Evolutionary conservation across 2,329 filamentous ascomycete genomes (phyloP).

Genomic region (Fusarium napiforme): DNA sequence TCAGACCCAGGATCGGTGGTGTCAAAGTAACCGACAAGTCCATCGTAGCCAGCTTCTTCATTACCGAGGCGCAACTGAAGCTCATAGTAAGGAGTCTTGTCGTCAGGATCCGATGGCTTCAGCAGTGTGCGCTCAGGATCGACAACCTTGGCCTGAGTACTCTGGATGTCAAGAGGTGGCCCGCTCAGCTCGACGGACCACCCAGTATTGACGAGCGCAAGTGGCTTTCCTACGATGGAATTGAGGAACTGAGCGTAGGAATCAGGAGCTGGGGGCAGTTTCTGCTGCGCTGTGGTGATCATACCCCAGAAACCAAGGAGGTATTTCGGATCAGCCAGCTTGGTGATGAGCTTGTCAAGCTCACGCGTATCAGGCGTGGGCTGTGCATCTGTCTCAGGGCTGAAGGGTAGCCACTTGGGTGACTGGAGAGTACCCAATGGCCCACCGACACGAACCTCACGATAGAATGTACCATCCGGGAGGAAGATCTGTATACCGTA

Average conservation of each 20-base stretch:
- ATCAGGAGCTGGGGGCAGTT: constrained; percentile 44
- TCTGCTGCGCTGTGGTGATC: constrained; percentile 47
- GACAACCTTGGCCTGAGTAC: constrained; percentile 2
- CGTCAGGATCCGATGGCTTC: background rate
- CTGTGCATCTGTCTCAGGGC: constrained; percentile 1
- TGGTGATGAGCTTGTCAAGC: constrained; percentile 45
- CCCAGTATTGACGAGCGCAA: constrained; percentile 55
- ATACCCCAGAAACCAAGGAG: constrained; percentile 50
- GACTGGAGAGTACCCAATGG: constrained; percentile 31
- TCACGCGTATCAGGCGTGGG: constrained; percentile 33
- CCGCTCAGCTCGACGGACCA: constrained; percentile 50
- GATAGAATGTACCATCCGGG: constrained; percentile 54
- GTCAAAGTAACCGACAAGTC: constrained; percentile 54
- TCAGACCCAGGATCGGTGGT: background rate
- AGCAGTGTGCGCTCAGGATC: background rate
- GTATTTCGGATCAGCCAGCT: constrained; percentile 42
- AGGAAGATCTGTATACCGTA: constrained; percentile 56
- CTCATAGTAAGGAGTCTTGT: constrained; percentile 39
- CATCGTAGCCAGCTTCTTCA: constrained; percentile 48
- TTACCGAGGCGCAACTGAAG: constrained; percentile 54
- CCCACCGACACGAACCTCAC: constrained; percentile 53
- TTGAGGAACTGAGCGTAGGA: constrained; percentile 51
- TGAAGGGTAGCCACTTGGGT: constrained; percentile 52
- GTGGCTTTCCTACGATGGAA: constrained; percentile 53
- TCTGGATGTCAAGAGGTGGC: constrained; percentile 31